Percentiles rank a stretch among this genome's conserved stretches.
These are phyloP conservation scores for Beauveria scarabaeidicola DNA, from an alignment of 2,329 filamentous ascomycete species.

Conservation along the genomic window DNA sequence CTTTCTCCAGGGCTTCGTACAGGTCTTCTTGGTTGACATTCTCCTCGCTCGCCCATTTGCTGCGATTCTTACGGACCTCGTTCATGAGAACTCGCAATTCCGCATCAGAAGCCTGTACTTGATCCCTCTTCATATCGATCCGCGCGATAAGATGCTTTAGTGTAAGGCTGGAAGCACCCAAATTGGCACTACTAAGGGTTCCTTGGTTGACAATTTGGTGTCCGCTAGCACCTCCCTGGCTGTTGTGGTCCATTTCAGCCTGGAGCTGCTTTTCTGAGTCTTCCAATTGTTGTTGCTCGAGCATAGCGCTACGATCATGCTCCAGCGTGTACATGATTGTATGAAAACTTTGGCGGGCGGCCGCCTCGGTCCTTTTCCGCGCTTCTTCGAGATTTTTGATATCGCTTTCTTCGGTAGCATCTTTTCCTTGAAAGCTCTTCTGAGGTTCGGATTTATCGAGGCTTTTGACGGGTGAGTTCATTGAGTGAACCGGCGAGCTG, in stretches of 20 bases:
- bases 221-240: slow-evolving; percentile 35
- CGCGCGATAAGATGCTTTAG: slow-evolving; percentile 94
- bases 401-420: slow-evolving; percentile 74
- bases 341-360: slow-evolving; percentile 82
- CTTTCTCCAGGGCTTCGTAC: slow-evolving; percentile 94
- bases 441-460: slow-evolving; percentile 44
- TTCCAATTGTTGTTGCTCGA: slow-evolving; percentile 93
- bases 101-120: slow-evolving; percentile 85
- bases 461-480: slow-evolving; percentile 51
- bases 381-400: slow-evolving; percentile 89
- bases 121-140: slow-evolving; percentile 85
- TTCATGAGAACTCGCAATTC: slow-evolving; percentile 90
- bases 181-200: slow-evolving; percentile 83
- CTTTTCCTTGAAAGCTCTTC: slow-evolving; percentile 40
- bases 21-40: slow-evolving; percentile 96
- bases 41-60: slow-evolving; percentile 98
- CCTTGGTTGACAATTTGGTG: slow-evolving; percentile 63
- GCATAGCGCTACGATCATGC: slow-evolving; percentile 90
- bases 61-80: slow-evolving; percentile 93
- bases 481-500: slow-evolving; percentile 56
- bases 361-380: slow-evolving; percentile 82
- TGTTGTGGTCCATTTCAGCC: slow-evolving; percentile 75
- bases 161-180: slow-evolving; percentile 91
- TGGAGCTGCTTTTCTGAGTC: slow-evolving; percentile 95
- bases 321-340: slow-evolving; percentile 93